phyloP scores from a whole-genome alignment of 2,329 filamentous ascomycete genomes.

The Fusarium sp. region DNA sequence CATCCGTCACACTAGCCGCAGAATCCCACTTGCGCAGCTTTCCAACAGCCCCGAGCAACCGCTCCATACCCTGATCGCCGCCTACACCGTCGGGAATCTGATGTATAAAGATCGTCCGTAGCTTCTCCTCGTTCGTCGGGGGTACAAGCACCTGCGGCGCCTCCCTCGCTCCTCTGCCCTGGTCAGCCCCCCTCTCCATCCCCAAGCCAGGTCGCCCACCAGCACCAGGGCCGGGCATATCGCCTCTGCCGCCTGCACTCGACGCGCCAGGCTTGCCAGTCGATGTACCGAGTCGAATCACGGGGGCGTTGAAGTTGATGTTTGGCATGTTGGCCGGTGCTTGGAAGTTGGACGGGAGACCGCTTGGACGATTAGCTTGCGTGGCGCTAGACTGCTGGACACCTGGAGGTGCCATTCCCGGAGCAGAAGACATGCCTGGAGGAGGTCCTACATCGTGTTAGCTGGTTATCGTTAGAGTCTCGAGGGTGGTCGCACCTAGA shows the following conservation, averaged over 20 bases:
- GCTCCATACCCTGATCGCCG: slow-evolving; percentile 82
- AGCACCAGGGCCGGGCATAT: slow-evolving; percentile 46
- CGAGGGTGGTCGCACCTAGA: slow-evolving; percentile 71
- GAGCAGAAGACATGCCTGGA: slow-evolving; percentile 83
- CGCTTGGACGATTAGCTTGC: slow-evolving; percentile 83
- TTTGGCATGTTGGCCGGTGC: slow-evolving; percentile 92
- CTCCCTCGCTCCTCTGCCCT: slow-evolving; percentile 76
- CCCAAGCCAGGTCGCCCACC: slow-evolving; percentile 64
- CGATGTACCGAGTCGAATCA: slow-evolving; percentile 90
- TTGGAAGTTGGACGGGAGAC: slow-evolving; percentile 86
- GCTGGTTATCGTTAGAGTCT: slow-evolving; percentile 3
- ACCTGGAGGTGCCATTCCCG: slow-evolving; percentile 83
- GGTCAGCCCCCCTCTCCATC: slow-evolving; percentile 74
- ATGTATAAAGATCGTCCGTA: slow-evolving; percentile 90
- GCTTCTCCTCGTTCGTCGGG: slow-evolving; percentile 89
- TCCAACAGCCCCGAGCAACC: slow-evolving; percentile 81
- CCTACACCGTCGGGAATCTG: slow-evolving; percentile 84
- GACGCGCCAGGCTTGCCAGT: slow-evolving; percentile 69
- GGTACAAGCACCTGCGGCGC: slow-evolving; percentile 79
- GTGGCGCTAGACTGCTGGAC: slow-evolving; percentile 79
- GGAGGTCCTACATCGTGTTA: slow-evolving; percentile 69
- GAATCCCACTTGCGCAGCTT: slow-evolving; percentile 87
- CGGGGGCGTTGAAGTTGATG: slow-evolving; percentile 97
- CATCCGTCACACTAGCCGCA: slow-evolving; percentile 68
- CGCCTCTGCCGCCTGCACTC: slow-evolving; percentile 56